These are phyloP conservation scores for Nicotiana paniculata DNA, from an alignment of 257 asterid species.

Conservation along the genomic window DNA sequence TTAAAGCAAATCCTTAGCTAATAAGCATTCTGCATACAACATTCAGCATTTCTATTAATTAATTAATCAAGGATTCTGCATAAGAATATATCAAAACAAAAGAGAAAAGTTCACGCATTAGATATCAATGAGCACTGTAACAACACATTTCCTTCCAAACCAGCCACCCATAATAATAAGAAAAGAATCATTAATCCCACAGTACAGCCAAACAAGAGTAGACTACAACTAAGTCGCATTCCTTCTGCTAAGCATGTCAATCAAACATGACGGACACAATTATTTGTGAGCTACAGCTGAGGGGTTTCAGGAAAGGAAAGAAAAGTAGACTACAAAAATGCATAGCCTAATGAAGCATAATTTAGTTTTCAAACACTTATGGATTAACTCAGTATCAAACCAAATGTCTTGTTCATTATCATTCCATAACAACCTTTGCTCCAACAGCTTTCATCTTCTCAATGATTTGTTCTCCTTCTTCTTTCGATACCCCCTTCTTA, in stretches of 20 bases:
- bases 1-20: no score
- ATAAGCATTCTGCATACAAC: no score
- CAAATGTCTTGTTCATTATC: background rate
- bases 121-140: background rate
- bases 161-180: background rate
- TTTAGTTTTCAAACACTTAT: background rate
- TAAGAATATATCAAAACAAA: background rate
- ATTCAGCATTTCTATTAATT: no score
- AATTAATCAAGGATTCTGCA: background rate
- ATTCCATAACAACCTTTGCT: conserved; percentile 37
- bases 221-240: background rate
- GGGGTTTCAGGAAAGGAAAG: background rate
- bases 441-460: conserved; percentile 43
- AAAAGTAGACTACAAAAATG: background rate
- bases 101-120: background rate
- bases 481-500: conserved; percentile 39
- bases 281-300: background rate
- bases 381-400: background rate
- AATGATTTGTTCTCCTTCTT: conserved; percentile 38
- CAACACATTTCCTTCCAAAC: background rate
- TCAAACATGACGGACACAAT: background rate
- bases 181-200: background rate
- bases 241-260: background rate
- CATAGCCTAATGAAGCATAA: conserved; percentile 3
- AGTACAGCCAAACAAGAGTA: background rate